Percentiles rank a stretch among this genome's conserved stretches.
Evolutionary conservation across 192 early-diverging fungal genomes (phyloP).

Genomic region (Linderina pennispora): DNA sequence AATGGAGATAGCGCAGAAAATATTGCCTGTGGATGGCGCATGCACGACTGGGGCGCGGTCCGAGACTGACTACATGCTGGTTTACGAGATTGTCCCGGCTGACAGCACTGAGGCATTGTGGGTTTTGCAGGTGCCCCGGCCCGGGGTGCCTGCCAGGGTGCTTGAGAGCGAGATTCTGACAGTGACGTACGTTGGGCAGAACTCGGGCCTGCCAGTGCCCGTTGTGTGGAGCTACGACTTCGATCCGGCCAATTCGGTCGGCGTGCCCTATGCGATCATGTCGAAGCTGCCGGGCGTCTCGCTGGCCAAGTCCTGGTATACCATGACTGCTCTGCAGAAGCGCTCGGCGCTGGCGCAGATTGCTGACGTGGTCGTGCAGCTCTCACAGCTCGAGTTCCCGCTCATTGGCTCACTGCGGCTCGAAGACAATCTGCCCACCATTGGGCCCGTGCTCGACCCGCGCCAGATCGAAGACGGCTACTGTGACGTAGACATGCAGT

Average conservation of each 20-base stretch:
- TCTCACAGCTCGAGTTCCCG: constrained; percentile 20
- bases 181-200: constrained; percentile 17
- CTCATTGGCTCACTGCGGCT: constrained; percentile 17
- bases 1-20: not conserved
- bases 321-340: constrained; percentile 7
- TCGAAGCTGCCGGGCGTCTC: constrained; percentile 5
- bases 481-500: not conserved
- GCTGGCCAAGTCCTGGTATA: constrained; percentile 15
- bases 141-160: constrained; percentile 6
- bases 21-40: not conserved
- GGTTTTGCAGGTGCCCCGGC: constrained; percentile 29
- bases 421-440: constrained; percentile 4
- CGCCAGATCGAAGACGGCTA: constrained; percentile 28
- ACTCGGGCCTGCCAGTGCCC: constrained; percentile 10
- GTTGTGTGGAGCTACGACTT: constrained; percentile 13
- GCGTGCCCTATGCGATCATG: constrained; percentile 31
- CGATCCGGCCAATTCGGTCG: constrained; percentile 17
- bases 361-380: constrained; percentile 23
- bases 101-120: not conserved
- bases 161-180: constrained; percentile 37
- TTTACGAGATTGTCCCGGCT: constrained; percentile 8
- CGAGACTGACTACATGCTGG: constrained; percentile 36
- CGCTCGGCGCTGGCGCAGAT: constrained; percentile 26
- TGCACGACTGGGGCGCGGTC: constrained; percentile 7
- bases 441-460: constrained; percentile 27